Percentiles rank a stretch among this genome's conserved stretches.
These are phyloP conservation scores for Solanum sejunctum DNA, from an alignment of 257 asterid species.

Conservation along the genomic window DNA sequence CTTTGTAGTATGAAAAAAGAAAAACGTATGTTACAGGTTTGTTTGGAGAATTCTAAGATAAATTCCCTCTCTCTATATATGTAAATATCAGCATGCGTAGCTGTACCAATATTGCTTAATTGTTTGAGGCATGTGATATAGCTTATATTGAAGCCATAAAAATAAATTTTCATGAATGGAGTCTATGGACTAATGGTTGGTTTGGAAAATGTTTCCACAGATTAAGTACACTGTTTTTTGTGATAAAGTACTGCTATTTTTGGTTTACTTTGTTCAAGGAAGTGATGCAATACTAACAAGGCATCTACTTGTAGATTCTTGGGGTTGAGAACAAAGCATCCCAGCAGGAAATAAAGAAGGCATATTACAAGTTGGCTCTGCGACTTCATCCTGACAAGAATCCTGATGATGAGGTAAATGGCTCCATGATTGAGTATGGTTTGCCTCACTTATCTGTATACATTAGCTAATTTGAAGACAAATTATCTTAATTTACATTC, in stretches of 20 bases:
- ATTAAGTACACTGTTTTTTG: background rate
- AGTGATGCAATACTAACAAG: background rate
- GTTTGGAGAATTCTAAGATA: background rate
- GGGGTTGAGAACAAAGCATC: constrained; percentile 72
- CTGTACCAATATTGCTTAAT: background rate
- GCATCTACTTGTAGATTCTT: constrained; percentile 34
- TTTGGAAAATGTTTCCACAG: background rate
- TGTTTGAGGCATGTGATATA: background rate
- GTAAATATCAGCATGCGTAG: background rate
- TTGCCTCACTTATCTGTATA: background rate
- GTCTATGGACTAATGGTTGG: background rate
- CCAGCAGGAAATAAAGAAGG: constrained; percentile 73
- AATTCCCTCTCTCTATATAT: background rate
- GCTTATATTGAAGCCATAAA: background rate
- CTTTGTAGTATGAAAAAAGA: background rate
- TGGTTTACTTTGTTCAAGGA: background rate
- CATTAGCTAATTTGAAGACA: background rate
- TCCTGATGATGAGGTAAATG: constrained; percentile 67
- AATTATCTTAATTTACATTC: background rate
- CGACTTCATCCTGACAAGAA: constrained; percentile 88
- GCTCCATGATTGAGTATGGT: background rate
- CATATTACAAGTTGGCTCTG: constrained; percentile 82
- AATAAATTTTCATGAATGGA: background rate
- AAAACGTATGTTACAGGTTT: background rate
- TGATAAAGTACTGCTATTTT: background rate